phyloP scores from a whole-genome alignment of 192 early-diverging fungal genomes.

The Chytriomyces hyalinus region DNA sequence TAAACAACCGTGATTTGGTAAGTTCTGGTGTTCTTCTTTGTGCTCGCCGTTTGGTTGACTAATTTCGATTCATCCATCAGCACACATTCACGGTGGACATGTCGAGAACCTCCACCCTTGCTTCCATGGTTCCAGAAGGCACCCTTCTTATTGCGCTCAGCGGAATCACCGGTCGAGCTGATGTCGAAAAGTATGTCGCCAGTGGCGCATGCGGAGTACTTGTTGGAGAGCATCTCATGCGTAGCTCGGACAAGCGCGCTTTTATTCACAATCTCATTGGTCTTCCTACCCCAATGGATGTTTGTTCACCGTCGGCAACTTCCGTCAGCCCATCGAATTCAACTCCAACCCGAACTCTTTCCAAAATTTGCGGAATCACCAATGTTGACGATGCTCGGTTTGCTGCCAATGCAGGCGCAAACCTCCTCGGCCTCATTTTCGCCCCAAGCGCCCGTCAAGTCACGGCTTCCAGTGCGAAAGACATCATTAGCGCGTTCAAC shows the following conservation, averaged over 20 bases:
- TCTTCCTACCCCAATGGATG: constrained; percentile 26
- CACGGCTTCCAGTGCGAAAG: constrained; percentile 61
- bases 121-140: constrained; percentile 73
- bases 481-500: constrained; percentile 61
- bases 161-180: constrained; percentile 81
- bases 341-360: constrained; percentile 35
- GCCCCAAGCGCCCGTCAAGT: constrained; percentile 82
- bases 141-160: constrained; percentile 86
- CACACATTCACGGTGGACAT: constrained; percentile 88
- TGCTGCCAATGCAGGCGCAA: constrained; percentile 79
- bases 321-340: neutral
- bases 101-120: constrained; percentile 78
- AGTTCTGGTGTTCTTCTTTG: constrained; percentile 40
- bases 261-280: constrained; percentile 79
- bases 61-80: neutral
- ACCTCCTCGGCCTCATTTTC: constrained; percentile 95
- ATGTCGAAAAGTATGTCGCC: constrained; percentile 77
- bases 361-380: constrained; percentile 94
- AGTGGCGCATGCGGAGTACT: constrained; percentile 83
- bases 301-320: neutral
- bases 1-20: constrained; percentile 98
- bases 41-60: neutral
- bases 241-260: constrained; percentile 68
- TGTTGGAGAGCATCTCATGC: constrained; percentile 96
- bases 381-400: constrained; percentile 79